Evolutionary conservation across 306 rosid genomes (phyloP), one percentile per base, ranked within the genome.

Genomic region (Parietaria judaica): DNA sequence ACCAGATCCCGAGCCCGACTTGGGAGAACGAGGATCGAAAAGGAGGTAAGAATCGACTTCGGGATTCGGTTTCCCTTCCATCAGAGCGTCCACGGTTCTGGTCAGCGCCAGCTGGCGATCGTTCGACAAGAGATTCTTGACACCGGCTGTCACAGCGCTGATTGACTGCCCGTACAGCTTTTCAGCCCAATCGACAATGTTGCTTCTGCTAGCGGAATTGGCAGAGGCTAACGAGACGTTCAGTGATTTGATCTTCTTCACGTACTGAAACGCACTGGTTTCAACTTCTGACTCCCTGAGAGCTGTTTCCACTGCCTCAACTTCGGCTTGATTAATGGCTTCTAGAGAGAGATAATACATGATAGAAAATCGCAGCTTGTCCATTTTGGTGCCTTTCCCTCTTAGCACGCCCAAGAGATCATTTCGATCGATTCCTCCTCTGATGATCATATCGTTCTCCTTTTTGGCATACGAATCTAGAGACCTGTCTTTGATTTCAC

Each of bases 101-200:
- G 95, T 86, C 78, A 92, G 72, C 11, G 95, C 99, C 14, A 92
- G 85, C 73, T 92, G 99, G 76, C 96, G 76, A 68, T 92, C 96
- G 52, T 72, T 86, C 34, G 99, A 92, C 58, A 92, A 72, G 34
- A 92, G 83, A 74, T 88, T 92, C 71, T 88, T 92, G 63, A 92
- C 90, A 68, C 99, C 99, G 37, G 99, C 99, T 13, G 99, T 88
- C 79, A 92, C 95, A 3, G 86, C 96, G 38, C 95, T 83, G 52
- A 90, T 82, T 48, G 97, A 90, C 70, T 90, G 97, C 43, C 97
- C 95, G 55, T 92, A 92, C 45, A 92, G 83, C 69, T 86, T 92
- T 78, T 92, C 99, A 4, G 99, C 99, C 99, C 99, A 92, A 69
- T 92, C 92, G 12, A 92, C 99, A 48, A 92, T 92, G 83, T 92